phyloP scores from a whole-genome alignment of 108 stramenopile genomes.

The Nitzschia sp. region DNA sequence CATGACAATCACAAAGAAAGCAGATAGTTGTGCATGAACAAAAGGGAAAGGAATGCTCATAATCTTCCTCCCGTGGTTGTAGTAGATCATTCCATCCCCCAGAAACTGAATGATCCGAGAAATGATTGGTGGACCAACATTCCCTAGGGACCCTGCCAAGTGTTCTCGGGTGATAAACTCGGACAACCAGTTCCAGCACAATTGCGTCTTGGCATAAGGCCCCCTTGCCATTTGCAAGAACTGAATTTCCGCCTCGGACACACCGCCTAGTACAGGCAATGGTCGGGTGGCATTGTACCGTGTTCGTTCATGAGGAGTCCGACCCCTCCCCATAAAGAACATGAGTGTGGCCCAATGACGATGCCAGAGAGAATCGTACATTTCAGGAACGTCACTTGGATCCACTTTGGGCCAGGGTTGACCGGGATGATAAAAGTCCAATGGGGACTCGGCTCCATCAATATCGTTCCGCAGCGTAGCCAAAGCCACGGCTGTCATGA shows the following conservation, averaged over 20 bases:
- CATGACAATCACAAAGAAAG: conserved; percentile 56
- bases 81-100: conserved; percentile 73
- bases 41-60: conserved; percentile 76
- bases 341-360: conserved; percentile 7
- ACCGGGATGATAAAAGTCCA: conserved; percentile 52
- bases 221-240: conserved; percentile 66
- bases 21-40: conserved; percentile 67
- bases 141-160: conserved; percentile 59
- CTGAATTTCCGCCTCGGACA: conserved; percentile 62
- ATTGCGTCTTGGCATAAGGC: conserved; percentile 62
- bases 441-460: conserved; percentile 60
- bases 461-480: conserved; percentile 69
- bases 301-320: conserved; percentile 43
- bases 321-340: conserved; percentile 52
- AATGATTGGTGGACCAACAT: conserved; percentile 72
- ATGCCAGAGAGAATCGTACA: neutral
- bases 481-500: conserved; percentile 65
- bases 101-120: conserved; percentile 66
- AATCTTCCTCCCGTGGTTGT: conserved; percentile 77
- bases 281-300: conserved; percentile 60
- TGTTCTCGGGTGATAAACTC: conserved; percentile 75
- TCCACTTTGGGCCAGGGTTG: conserved; percentile 65
- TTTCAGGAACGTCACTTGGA: conserved; percentile 23
- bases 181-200: conserved; percentile 65
- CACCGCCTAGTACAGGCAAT: conserved; percentile 67